Base-by-base conservation (phyloP, 345 rosid species). In the Fremontodendron californicum region DNA sequence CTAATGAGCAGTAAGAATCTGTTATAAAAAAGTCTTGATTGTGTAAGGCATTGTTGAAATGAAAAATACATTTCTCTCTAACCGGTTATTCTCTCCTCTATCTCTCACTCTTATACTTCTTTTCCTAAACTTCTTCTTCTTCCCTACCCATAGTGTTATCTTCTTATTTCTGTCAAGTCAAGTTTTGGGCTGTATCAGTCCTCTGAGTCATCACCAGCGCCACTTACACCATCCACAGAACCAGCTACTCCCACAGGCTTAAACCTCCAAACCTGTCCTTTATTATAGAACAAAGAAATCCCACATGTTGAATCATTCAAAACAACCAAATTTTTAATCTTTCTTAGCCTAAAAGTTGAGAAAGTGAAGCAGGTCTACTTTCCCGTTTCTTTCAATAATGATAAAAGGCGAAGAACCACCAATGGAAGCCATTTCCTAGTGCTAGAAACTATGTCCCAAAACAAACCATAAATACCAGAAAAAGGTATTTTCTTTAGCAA, bases 371-470 rank as follows among this genome's bases (percentile, higher is more conserved):
- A 73, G 84, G 77, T 42, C 85, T 73, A 62, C 70, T 74, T 49
- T 88, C 21, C 82, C 63, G 71, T 62, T 83, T 40, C 86, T 58
- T 74, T 88, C 85, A 35, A 81, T 54, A 35, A 81, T 54, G 25
- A 76, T 9, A 67, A 73, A 81, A 54, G 94, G 89, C 21, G 84
- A 66, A 70, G 60, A 71, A 19, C 89, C 80, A 70, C 83, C 85
- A 25, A 91, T 73, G 48, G 90, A 91, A 61, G 91, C 91, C 98
- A 92, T 93, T 64, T 27, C 42, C 46, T 9, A 16, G 39, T 16
- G 55, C 37, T 27, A 6, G 55, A 48, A 49, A 43, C 55, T 37
- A 51, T 72, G 80, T 31, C 78, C 78, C 63, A 25, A 82, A 77
- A 29, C 76, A 71, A 51, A 84, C 51, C 84, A 40, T 79, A 65